Base-by-base conservation (phyloP, 2,329 filamentous ascomycete species). In the Stagonosporopsis rhizophila region DNA sequence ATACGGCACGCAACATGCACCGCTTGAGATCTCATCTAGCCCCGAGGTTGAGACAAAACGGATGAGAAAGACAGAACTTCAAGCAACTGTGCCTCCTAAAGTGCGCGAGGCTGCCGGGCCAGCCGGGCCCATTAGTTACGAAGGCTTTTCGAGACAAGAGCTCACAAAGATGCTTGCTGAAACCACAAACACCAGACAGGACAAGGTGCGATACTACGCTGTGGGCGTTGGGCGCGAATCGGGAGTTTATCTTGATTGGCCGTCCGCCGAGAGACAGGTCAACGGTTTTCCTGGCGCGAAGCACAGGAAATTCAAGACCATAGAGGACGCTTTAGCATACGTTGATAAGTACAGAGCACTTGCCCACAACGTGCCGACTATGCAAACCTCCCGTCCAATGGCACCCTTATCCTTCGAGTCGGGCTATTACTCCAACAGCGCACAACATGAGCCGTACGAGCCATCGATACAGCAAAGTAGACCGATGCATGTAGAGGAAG, bases 291-390 rank as follows among this genome's bases (percentile, higher is more conserved):
- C 88, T 65, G 87, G 86, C 4, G 83, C 85, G 6, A 85, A 83
- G 58, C 85, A 80, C 49, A 78, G 77, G 64, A 74, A 71, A 2
- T 83, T 83, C 55, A 67, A 75, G 34, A 81, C 76, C 8, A 62
- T 69, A 22, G 81, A 81, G 48, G 91, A 95, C 74, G 94, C 94
- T 0, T 86, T 93, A 69, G 85, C 85, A n/a, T 97, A 90, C 72
- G 89, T 96, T 9, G 46, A 64, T 20, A 58, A 62, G n/a, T 53
- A 64, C 30, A n/a, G 12, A 37, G 15, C 20, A 25, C 6, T 14
- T 8, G 3, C 27, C 6, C 30, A 44, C 11, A 35, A 17, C 5
- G n/a, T n/a, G 14, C 20, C 15, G 20, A 15, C 20, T 19, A n/a
- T 17, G 5, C 32, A 20, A 30, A 5, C 5, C 4, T 25, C 23